phyloP scores from a whole-genome alignment of 2,329 filamentous ascomycete genomes.

The Fusarium sp. region DNA sequence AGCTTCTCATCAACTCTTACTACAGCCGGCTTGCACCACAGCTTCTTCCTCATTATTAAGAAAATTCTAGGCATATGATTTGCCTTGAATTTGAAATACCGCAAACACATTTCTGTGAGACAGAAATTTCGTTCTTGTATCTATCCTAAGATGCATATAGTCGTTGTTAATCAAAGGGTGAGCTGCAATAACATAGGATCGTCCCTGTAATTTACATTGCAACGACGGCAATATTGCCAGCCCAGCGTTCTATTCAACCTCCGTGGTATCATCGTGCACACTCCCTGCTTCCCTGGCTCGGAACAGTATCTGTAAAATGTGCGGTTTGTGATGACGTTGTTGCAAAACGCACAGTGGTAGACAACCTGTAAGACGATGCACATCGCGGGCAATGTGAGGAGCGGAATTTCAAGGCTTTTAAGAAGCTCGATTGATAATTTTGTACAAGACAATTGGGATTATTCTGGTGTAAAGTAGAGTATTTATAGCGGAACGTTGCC shows the following conservation, averaged over 20 bases:
- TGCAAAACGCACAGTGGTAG: constrained; percentile 4
- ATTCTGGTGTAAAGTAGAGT: no score
- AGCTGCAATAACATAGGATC: neutral
- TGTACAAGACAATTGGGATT: no score
- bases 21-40: no score
- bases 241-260: neutral
- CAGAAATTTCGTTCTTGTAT: no score
- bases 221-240: constrained; percentile 7
- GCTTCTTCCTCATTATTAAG: no score
- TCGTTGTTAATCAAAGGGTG: neutral
- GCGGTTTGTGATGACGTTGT: constrained; percentile 1
- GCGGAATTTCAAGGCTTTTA: no score
- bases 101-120: no score
- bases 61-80: no score
- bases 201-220: neutral
- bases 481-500: neutral
- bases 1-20: no score
- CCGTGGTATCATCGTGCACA: neutral
- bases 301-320: neutral
- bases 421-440: no score
- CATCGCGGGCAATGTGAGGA: neutral
- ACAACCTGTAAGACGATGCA: constrained; percentile 4
- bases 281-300: neutral
- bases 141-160: neutral
- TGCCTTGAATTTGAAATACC: no score